Conservation (phyloP, 345 rosid genomes). For the Populus davidiana region DNA sequence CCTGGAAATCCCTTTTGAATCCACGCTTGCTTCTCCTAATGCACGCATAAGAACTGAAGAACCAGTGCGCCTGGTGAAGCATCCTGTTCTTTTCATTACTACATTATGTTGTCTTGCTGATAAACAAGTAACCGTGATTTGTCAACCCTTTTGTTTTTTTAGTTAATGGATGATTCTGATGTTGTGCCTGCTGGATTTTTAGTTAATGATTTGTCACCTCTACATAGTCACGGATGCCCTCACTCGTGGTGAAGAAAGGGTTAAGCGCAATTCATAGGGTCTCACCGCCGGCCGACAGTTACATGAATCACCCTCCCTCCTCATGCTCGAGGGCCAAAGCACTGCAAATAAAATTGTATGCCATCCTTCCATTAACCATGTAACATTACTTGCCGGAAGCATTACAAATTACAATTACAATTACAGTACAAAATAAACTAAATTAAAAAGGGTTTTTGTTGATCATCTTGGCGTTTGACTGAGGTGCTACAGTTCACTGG, state of each 20-base stretch:
- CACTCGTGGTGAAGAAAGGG: conserved; percentile 70
- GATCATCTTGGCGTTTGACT: too few species aligned
- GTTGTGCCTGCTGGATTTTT: too few species aligned
- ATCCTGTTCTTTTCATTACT: not conserved
- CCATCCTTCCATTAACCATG: not conserved
- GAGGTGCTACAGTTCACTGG: too few species aligned
- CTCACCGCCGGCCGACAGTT: not conserved
- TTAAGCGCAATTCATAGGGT: conserved; percentile 17
- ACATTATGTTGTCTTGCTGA: not conserved
- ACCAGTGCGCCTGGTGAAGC: conserved; percentile 53
- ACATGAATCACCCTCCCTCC: not conserved
- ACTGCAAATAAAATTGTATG: not conserved
- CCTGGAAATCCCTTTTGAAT: conserved; percentile 90
- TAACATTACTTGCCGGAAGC: too few species aligned
- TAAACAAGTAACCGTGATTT: not conserved
- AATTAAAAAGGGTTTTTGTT: too few species aligned
- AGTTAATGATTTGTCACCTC: too few species aligned
- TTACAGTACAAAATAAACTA: too few species aligned
- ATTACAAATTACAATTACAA: too few species aligned
- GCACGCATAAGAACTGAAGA: conserved; percentile 85
- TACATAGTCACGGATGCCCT: conserved; percentile 50
- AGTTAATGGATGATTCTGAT: too few species aligned
- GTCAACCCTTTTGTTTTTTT: too few species aligned
- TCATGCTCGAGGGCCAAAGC: not conserved
- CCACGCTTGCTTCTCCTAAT: conserved; percentile 84